These are phyloP conservation scores for Porphyrellus cyaneotinctus DNA, from an alignment of 768 basidiomycete genomes.

Conservation along the genomic window DNA sequence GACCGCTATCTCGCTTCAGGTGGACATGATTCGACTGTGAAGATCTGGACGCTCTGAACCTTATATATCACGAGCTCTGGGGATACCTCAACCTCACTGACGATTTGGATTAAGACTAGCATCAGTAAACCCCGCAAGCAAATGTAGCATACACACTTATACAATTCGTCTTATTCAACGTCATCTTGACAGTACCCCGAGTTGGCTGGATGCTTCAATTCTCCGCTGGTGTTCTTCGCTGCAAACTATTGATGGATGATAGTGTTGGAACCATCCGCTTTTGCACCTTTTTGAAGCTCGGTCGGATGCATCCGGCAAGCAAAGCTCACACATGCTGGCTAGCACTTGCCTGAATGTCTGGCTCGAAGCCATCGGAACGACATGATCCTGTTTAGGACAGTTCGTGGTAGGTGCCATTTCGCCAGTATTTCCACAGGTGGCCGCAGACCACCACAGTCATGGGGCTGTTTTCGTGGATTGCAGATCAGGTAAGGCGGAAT, in stretches of 20 bases:
- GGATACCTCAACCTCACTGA: constrained; percentile 15
- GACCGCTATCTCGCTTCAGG: constrained; percentile 93
- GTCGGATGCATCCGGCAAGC: no score
- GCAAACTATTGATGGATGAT: neutral
- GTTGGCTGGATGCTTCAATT: neutral
- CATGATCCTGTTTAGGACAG: neutral
- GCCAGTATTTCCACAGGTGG: neutral
- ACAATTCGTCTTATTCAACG: constrained; percentile 8
- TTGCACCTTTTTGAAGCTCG: no score
- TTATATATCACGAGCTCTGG: constrained; percentile 2
- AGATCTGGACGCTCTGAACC: constrained; percentile 86
- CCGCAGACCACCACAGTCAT: neutral
- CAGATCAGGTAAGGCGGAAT: no score
- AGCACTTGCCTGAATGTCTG: no score
- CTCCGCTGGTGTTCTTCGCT: neutral
- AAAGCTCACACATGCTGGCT: no score
- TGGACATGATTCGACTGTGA: constrained; percentile 78
- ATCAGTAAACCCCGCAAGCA: constrained; percentile 18
- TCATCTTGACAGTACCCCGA: neutral
- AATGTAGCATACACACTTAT: constrained; percentile 27
- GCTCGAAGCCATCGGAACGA: neutral
- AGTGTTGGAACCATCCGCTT: no score
- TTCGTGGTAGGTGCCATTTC: neutral
- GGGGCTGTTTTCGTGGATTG: no score
- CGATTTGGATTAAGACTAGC: constrained; percentile 16